These are phyloP conservation scores for Populus simonii DNA, from an alignment of 345 rosid species.

Conservation along the genomic window DNA sequence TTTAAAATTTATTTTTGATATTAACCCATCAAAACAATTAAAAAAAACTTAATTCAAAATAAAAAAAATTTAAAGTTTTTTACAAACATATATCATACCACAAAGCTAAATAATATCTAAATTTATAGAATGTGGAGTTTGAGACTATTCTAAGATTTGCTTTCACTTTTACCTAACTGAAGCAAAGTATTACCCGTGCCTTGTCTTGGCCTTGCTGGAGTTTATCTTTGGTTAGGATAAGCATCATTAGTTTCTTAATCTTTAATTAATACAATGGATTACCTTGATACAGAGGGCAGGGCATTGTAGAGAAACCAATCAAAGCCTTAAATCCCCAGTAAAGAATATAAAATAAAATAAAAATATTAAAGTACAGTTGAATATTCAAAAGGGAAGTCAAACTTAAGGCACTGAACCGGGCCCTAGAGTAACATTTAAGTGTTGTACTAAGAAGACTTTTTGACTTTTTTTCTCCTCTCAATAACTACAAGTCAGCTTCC, in stretches of 20 bases:
- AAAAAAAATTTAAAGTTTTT: too few relatives aligned
- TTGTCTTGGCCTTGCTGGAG: background rate
- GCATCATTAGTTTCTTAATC: background rate
- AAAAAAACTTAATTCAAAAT: too few relatives aligned
- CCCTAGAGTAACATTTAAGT: background rate
- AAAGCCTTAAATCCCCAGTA: background rate
- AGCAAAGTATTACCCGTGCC: background rate
- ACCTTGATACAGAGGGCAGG: background rate
- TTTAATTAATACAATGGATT: too few relatives aligned
- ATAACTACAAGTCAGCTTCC: background rate
- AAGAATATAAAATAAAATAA: background rate
- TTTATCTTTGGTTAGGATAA: background rate
- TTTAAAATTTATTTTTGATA: too few relatives aligned
- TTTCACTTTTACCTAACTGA: constrained; percentile 3
- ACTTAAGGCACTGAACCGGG: background rate
- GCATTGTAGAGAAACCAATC: background rate
- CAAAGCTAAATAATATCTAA: too few relatives aligned
- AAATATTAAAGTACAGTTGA: background rate
- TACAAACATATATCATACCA: too few relatives aligned
- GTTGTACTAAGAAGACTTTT: background rate
- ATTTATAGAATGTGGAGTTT: background rate
- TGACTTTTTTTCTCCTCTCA: background rate
- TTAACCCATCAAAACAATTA: too few relatives aligned
- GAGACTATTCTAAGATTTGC: background rate
- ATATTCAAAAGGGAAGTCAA: constrained; percentile 1